Evolutionary conservation across 345 rosid species (phyloP), one percentile per base, ranked within the genome.

Genomic region (Heritiera fomes): DNA sequence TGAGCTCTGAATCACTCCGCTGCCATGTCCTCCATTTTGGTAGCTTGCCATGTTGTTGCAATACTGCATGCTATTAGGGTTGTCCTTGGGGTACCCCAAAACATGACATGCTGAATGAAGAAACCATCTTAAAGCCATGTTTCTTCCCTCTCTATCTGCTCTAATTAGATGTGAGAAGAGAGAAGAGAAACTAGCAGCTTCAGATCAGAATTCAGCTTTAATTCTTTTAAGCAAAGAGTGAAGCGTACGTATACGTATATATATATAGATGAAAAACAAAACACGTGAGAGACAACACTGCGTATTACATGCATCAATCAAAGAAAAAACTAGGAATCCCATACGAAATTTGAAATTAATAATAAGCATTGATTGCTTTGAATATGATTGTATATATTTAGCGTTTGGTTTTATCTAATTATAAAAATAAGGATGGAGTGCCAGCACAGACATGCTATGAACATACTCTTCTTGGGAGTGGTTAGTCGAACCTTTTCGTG

Each of bases 21-120:
- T 4, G 78, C 82, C 77, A 50, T 68, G 49, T 13, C 79, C 45
- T 71, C 38, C 60, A 28, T 38, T 47, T 69, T 50, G 43, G 6
- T 71, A 8, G 23, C 8, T 1, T 71, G 13, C 13, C 74, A 15
- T 49, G 28, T 50, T 52, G 14, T 50, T 81, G 73, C 75, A 28
- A 43, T 49, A 1, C 59, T 49, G 20, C 75, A 71, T 1, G 23
- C 49, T 14, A 14, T 71, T 32, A 49, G 59, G 23, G 13, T 23
- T 23, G 28, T 62, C 76, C 11, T 80, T 65, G n/a, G 84, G 80
- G 79, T 87, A 66, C 73, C 83, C 90, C 23, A 91, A 56, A 10
- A 53, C 75, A 53, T 82, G 79, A 52, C 83, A 76, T 38, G 86
- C 87, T 3, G 89, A 85, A 77, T 88, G 89, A 52, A 87, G 52